A percentile compares a stretch with the other conserved stretches of the same genome.
These are phyloP conservation scores for Aplosporella prunicola DNA, from an alignment of 2,329 filamentous ascomycete genomes.

Conservation along the genomic window DNA sequence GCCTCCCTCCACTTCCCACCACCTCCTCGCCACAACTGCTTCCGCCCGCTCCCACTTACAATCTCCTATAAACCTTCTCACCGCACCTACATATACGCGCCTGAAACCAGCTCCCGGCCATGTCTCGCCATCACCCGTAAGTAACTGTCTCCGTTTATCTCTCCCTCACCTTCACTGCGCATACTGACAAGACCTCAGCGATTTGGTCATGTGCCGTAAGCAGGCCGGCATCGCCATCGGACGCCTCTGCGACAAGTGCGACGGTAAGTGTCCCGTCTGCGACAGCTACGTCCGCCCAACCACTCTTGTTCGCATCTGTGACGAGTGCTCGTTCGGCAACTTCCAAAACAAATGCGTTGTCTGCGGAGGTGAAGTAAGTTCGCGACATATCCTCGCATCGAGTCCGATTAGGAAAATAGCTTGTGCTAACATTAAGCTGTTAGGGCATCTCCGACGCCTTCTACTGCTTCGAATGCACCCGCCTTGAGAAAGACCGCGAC, in stretches of 20 bases:
- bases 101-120: slow-evolving; percentile 31
- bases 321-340: slow-evolving; percentile 98
- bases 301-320: slow-evolving; percentile 94
- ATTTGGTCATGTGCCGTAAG: slow-evolving; percentile 99
- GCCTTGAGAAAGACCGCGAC: slow-evolving; percentile 92
- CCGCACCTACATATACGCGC: neutral
- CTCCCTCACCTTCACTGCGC: slow-evolving; percentile 8
- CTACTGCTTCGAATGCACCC: slow-evolving; percentile 98
- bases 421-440: neutral
- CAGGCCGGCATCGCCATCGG: slow-evolving; percentile 96
- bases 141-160: too few relatives aligned
- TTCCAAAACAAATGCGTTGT: slow-evolving; percentile 99
- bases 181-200: slow-evolving; percentile 42
- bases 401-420: neutral
- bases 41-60: neutral
- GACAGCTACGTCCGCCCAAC: slow-evolving; percentile 98
- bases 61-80: neutral
- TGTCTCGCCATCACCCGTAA: slow-evolving; percentile 93
- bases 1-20: neutral
- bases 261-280: slow-evolving; percentile 98
- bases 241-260: slow-evolving; percentile 98
- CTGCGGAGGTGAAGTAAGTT: slow-evolving; percentile 71
- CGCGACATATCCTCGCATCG: neutral
- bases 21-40: neutral
- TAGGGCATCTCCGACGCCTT: slow-evolving; percentile 94